Percentiles rank a stretch among this genome's conserved stretches.
Evolutionary conservation across 202 grass and related monocot species (phyloP).

Genomic region (Carex sylvatica): DNA sequence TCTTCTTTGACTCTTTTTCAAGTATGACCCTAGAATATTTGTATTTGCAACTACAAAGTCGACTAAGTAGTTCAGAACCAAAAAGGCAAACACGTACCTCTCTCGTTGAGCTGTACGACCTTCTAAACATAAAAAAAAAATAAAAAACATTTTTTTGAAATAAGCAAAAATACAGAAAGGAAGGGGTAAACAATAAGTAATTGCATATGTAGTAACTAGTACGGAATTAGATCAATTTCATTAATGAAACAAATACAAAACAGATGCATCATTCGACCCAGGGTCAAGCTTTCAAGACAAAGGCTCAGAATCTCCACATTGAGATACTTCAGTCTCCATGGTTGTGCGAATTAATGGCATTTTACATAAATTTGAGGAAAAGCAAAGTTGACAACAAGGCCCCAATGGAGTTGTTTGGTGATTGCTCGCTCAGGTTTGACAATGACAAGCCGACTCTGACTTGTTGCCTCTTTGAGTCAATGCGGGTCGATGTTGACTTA

Average conservation of each 20-base stretch:
- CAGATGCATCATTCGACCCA: constrained; percentile 88
- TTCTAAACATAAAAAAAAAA: neutral
- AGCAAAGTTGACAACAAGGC: constrained; percentile 36
- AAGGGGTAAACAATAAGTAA: neutral
- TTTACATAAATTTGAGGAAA: constrained; percentile 76
- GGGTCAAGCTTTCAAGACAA: constrained; percentile 80
- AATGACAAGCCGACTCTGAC: constrained; percentile 66
- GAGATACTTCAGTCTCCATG: constrained; percentile 93
- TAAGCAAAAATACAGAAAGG: too few species aligned
- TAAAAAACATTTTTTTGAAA: neutral
- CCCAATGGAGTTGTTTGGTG: constrained; percentile 60
- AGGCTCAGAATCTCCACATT: constrained; percentile 74
- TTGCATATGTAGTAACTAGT: neutral
- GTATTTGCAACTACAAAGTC: neutral
- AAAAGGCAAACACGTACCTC: neutral
- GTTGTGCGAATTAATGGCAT: constrained; percentile 77
- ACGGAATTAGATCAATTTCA: neutral
- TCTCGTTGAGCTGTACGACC: neutral
- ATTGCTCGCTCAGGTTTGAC: constrained; percentile 57
- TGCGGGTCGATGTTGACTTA: constrained; percentile 60
- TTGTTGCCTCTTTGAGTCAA: constrained; percentile 69
- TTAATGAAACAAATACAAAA: neutral
- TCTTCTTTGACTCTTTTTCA: neutral
- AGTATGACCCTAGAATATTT: neutral
- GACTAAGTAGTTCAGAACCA: neutral